phyloP scores from a whole-genome alignment of 768 basidiomycete species.

The Inosperma sp. region DNA sequence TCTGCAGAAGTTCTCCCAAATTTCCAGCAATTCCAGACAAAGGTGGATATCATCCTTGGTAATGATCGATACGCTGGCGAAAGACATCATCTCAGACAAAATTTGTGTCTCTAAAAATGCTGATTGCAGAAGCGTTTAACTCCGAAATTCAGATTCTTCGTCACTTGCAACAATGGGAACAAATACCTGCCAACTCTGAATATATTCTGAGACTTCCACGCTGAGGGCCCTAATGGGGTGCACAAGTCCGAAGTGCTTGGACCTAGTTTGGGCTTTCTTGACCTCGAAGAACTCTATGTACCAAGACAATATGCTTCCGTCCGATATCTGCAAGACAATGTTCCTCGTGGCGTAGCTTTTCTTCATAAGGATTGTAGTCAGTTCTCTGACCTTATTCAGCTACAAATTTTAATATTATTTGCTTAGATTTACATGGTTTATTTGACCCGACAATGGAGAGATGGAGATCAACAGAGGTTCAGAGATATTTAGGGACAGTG shows the following conservation, averaged over 20 bases:
- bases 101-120: too few species aligned
- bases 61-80: too few species aligned
- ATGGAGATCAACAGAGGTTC: not conserved
- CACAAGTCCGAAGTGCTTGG: slow-evolving; percentile 16
- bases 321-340: slow-evolving; percentile 1
- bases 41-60: too few species aligned
- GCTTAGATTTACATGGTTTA: not conserved
- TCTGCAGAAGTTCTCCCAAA: too few species aligned
- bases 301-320: slow-evolving; percentile 5
- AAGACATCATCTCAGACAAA: too few species aligned
- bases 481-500: not conserved
- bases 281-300: slow-evolving; percentile 9
- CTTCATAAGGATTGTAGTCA: not conserved
- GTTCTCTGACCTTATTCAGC: too few species aligned
- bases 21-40: too few species aligned
- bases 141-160: not conserved
- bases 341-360: slow-evolving; percentile 1
- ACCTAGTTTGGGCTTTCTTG: slow-evolving; percentile 6
- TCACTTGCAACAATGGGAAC: not conserved
- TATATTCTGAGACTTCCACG: slow-evolving; percentile 1
- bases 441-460: not conserved
- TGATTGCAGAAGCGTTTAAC: too few species aligned
- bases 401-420: too few species aligned
- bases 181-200: not conserved
- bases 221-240: slow-evolving; percentile 16